phyloP scores from a whole-genome alignment of 768 basidiomycete genomes.

The Hygrophoropsis aurantiaca region DNA sequence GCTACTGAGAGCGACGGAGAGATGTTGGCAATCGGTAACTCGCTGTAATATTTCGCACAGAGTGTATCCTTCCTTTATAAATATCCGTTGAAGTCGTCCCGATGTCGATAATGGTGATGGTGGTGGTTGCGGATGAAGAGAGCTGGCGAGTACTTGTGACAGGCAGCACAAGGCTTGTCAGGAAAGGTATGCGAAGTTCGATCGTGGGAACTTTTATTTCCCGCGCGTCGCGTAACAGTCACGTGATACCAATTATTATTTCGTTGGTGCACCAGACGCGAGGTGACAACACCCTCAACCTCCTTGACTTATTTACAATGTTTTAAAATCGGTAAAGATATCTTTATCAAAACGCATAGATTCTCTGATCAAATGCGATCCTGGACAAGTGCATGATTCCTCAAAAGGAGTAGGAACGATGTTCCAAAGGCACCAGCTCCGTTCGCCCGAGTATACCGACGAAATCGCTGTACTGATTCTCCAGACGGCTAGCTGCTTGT shows the following conservation, averaged over 20 bases:
- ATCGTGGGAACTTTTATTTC: conserved; percentile 35
- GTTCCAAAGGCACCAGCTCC: too few relatives aligned
- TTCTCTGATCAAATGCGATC: too few relatives aligned
- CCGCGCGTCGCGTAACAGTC: conserved; percentile 39
- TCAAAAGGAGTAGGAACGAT: too few relatives aligned
- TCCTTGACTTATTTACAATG: too few relatives aligned
- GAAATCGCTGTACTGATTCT: too few relatives aligned
- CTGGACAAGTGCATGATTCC: too few relatives aligned
- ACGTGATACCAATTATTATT: conserved; percentile 25
- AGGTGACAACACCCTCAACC: too few relatives aligned
- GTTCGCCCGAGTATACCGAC: too few relatives aligned
- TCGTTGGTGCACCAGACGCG: too few relatives aligned
- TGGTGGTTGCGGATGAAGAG: conserved; percentile 11
- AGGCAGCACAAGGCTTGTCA: conserved; percentile 28
- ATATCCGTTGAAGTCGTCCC: conserved; percentile 19
- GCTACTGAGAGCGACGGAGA: conserved; percentile 24
- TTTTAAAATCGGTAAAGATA: too few relatives aligned
- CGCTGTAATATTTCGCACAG: conserved; percentile 8
- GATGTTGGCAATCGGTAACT: conserved; percentile 19
- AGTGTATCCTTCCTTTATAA: conserved; percentile 8
- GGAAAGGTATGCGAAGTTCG: conserved; percentile 14
- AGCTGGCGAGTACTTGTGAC: conserved; percentile 18
- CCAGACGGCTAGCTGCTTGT: too few relatives aligned
- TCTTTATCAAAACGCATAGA: too few relatives aligned
- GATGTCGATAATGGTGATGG: conserved; percentile 10